Percentiles rank a stretch among this genome's conserved stretches.
Conservation (phyloP, 208 protist genomes). For the Leishmania braziliensis region DNA sequence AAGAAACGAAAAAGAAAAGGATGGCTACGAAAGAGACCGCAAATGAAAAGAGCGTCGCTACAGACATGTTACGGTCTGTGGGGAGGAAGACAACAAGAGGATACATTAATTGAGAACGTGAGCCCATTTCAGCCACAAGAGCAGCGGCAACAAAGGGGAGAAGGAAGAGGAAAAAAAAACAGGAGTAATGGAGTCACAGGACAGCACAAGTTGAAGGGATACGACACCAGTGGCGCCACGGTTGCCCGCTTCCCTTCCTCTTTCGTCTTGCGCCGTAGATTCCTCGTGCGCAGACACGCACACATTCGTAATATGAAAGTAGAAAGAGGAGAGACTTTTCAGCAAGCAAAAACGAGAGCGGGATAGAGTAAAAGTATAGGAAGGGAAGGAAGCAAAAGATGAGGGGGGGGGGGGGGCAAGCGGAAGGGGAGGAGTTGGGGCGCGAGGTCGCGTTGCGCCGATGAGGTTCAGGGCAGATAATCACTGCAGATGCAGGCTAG, state of each 20-base stretch:
- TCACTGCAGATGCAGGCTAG: background rate
- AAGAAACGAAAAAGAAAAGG: too few relatives aligned
- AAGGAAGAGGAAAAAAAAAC: background rate
- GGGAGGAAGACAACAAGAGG: too few relatives aligned
- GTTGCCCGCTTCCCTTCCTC: too few relatives aligned
- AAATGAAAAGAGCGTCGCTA: too few relatives aligned
- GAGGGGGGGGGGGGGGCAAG: too few relatives aligned
- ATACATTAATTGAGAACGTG: too few relatives aligned
- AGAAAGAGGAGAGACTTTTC: background rate
- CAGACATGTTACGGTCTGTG: too few relatives aligned
- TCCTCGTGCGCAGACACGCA: background rate
- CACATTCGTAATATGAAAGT: background rate
- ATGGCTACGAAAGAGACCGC: too few relatives aligned
- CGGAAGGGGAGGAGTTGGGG: background rate
- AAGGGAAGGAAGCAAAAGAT: background rate
- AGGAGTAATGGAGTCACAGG: background rate
- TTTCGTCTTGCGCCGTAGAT: background rate
- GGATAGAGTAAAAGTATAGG: background rate
- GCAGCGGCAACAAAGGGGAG: background rate
- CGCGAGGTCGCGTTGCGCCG: background rate
- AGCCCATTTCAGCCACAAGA: too few relatives aligned
- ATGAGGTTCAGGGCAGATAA: background rate
- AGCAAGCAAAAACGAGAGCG: background rate
- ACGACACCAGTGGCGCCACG: too few relatives aligned
- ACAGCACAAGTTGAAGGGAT: background rate